Base-by-base conservation (phyloP, 805 yeast genomes). In the Saccharomycopsis fibuligera region DNA sequence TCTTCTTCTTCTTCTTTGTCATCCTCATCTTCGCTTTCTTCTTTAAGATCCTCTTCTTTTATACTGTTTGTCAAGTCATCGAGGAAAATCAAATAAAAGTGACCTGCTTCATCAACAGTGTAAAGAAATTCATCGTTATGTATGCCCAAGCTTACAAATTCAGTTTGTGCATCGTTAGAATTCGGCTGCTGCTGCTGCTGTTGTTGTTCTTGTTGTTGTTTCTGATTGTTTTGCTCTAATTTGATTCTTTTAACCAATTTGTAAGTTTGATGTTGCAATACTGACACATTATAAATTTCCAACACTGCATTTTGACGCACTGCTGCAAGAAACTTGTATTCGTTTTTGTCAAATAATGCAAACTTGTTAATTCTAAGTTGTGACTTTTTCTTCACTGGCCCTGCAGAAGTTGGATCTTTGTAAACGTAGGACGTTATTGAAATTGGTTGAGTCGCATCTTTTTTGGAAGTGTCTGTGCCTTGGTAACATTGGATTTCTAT, bases 401-500 rank as follows among this genome's bases (percentile, higher is more conserved):
- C 38, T 21, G n/a, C n/a, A n/a, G n/a, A n/a, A n/a, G n/a, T n/a
- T n/a, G n/a, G n/a, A n/a, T n/a, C n/a, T n/a, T n/a, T n/a, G n/a
- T n/a, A n/a, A n/a, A n/a, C n/a, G n/a, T 51, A 51, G 5, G 44
- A 30, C 3, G 25, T 37, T 23, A 47, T 44, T 5, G 31, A 31
- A 24, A 35, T n/a, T 22, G 54, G 54, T 17, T 47, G 47, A 4
- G 17, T 21, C 2, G 35, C 47, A 19, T 47, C 54, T 31, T 29
- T 35, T 41, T 43, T 47, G 8, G 54, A 47, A 4, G 51, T 51
- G 30, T 51, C 54, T 17, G 46, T 41, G 4, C 50, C 54, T 21
- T 23, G 36, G 3, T 47, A 31, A 41, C 50, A 50, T 8, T 9
- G 21, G 10, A 50, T 43, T 35, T 50, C 54, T 42, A 40, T n/a